Percentiles rank a stretch among this genome's conserved stretches.
Evolutionary conservation across 2,329 filamentous ascomycete species (phyloP).

Genomic region (Davidsoniella eucalypti): DNA sequence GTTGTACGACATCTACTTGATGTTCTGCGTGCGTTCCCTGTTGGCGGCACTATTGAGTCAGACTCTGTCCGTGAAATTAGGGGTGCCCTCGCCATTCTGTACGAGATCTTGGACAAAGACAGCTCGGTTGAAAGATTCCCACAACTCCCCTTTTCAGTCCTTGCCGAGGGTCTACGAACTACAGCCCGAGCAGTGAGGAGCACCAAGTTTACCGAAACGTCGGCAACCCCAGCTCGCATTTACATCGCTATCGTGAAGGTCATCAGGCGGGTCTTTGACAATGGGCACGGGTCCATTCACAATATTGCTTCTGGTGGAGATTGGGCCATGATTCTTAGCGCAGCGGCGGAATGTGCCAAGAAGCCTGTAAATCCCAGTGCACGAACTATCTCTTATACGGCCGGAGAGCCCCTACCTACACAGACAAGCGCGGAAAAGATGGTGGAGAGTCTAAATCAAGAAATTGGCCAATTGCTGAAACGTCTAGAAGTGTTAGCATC

Average conservation of each 20-base stretch:
- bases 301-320: conserved; percentile 46
- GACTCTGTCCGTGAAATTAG: conserved; percentile 40
- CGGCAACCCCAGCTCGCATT: conserved; percentile 25
- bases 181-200: conserved; percentile 9
- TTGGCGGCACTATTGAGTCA: conserved; percentile 30
- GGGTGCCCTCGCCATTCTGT: conserved; percentile 45
- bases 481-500: conserved; percentile 34
- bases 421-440: conserved; percentile 13
- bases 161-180: conserved; percentile 39
- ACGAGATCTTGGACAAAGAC: conserved; percentile 44
- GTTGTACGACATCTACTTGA: conserved; percentile 50
- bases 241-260: conserved; percentile 32
- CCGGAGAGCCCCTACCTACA: not conserved
- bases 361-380: conserved; percentile 8
- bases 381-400: not conserved
- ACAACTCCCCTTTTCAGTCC: conserved; percentile 37
- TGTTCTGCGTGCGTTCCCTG: conserved; percentile 35
- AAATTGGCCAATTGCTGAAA: conserved; percentile 29
- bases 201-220: conserved; percentile 8
- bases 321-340: conserved; percentile 44
- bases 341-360: conserved; percentile 36
- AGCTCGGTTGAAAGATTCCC: conserved; percentile 40
- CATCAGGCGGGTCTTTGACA: conserved; percentile 39
- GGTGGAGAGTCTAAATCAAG: conserved; percentile 25
- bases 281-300: conserved; percentile 35